phyloP scores from a whole-genome alignment of 169 alveolate genomes.

The Neospora caninum region DNA sequence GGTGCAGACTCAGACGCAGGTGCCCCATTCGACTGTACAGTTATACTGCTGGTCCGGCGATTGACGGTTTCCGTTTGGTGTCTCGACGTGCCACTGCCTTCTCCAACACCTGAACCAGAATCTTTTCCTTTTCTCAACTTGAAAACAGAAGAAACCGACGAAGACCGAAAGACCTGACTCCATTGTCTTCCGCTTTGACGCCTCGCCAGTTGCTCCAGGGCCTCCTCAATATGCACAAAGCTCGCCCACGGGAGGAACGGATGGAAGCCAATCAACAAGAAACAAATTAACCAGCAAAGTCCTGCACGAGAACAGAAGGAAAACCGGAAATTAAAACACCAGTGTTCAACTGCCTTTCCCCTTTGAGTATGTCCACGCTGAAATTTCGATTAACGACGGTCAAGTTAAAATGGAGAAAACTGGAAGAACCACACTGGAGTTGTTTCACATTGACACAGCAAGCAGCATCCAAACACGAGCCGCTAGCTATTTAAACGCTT shows the following conservation, averaged over 20 bases:
- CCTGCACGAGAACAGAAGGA: not conserved
- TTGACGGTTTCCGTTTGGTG: not conserved
- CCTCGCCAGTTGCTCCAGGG: not conserved
- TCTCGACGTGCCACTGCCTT: not conserved
- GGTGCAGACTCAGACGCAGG: not conserved
- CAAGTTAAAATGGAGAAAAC: not conserved
- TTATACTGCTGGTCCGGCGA: not conserved
- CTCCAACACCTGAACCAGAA: not conserved
- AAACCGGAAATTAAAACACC: not conserved
- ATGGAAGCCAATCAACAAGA: conserved; percentile 45
- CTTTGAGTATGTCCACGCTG: not conserved
- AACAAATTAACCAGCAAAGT: conserved; percentile 46
- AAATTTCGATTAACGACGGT: not conserved
- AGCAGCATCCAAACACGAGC: not conserved
- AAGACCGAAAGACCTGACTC: not conserved
- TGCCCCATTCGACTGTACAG: not conserved
- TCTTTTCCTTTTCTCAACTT: not conserved
- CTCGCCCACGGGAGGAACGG: conserved; percentile 68
- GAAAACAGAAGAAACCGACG: not conserved
- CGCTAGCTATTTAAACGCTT: not conserved
- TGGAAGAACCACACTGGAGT: not conserved
- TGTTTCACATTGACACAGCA: not conserved
- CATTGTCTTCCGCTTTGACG: conserved; percentile 12
- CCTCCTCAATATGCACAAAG: conserved; percentile 56
- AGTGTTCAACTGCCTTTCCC: not conserved